Percentiles rank a stretch among this genome's conserved stretches.
Conservation (phyloP, 192 early-diverging fungal genomes). For the Coemansia sp. region DNA sequence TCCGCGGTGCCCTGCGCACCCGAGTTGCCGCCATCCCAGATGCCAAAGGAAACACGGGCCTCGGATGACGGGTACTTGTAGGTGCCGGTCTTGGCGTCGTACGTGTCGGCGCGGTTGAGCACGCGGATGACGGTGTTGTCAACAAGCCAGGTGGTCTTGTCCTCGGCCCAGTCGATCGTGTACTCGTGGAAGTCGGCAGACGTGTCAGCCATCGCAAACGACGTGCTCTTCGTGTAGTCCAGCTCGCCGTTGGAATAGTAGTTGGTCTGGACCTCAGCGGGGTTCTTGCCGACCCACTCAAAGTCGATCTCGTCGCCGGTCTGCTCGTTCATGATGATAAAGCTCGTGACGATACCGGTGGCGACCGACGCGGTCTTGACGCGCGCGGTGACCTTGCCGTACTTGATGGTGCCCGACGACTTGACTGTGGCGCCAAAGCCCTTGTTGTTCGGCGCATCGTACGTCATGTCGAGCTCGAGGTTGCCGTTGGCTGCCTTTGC, state of each 20-base stretch:
- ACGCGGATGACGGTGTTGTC: conserved; percentile 56
- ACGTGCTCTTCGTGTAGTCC: conserved; percentile 55
- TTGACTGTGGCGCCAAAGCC: conserved; percentile 59
- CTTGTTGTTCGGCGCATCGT: conserved; percentile 47
- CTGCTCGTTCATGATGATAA: conserved; percentile 52
- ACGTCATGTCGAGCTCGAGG: conserved; percentile 34
- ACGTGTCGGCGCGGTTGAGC: conserved; percentile 51
- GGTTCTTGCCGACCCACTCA: conserved; percentile 62
- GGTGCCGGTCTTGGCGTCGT: conserved; percentile 25
- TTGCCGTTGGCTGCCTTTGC: conserved; percentile 14
- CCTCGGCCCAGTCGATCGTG: conserved; percentile 59
- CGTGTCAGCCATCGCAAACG: conserved; percentile 40
- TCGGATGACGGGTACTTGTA: conserved; percentile 55
- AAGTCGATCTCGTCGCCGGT: conserved; percentile 68
- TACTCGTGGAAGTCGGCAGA: conserved; percentile 57
- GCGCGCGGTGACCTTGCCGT: conserved; percentile 58
- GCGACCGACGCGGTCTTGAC: conserved; percentile 56
- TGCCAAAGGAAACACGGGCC: conserved; percentile 57
- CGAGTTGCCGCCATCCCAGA: conserved; percentile 66
- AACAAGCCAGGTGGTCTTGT: conserved; percentile 58
- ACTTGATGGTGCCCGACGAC: conserved; percentile 52
- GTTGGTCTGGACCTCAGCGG: conserved; percentile 61
- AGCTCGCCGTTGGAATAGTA: conserved; percentile 58
- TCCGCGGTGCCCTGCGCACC: conserved; percentile 53
- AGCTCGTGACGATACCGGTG: conserved; percentile 58